Base-by-base conservation (phyloP, 1,284 basidiomycete genomes). In the Ganoderma multipileum region DNA sequence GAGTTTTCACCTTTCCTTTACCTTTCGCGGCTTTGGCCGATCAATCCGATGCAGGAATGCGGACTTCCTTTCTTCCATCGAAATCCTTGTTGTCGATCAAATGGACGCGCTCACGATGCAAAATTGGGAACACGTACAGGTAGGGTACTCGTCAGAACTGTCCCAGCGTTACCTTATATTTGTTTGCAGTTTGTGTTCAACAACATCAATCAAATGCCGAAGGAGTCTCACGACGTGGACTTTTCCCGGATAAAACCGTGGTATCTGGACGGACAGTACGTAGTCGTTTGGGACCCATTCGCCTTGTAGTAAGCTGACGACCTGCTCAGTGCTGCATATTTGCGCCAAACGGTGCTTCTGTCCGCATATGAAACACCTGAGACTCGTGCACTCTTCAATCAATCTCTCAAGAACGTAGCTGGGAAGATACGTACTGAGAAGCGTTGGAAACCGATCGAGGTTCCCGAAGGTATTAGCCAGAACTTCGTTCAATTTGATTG, bases 61-160 rank as follows among this genome's bases (percentile, higher is more conserved):
- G 6, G 97, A 99, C 81, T 95, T 97, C 79, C 84, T 99, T 63
- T 95, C 95, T 2, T 97, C 95, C 3, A 94, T 99, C 71, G 98
- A 99, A 79, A 83, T 99, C 18, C 81, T 95, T n/a, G 81, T 99
- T n/a, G 86, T 94, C 11, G 98, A 99, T 79, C 96, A 99, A 75
- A 85, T 95, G 82, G 96, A 99, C 78, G 92, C 94, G 2, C 87
- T 99, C 78, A 87, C 90, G 8, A 99, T 99, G 98, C 97, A 99
- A 83, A 99, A 99, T 77, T 99, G 98, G 98, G 96, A 99, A 63
- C 97, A 99, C 78, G 86, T 97, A 20, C 93, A 97, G 85, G 96
- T 94, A 74, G 63, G 83, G 74, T 38, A 20, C 67, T 42, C 6
- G 38, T 2, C 2, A 20, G 20, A 44, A 39, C 11, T 11, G n/a